These are phyloP conservation scores for Penicillium decumbens DNA, from an alignment of 2,329 filamentous ascomycete species.

Conservation along the genomic window DNA sequence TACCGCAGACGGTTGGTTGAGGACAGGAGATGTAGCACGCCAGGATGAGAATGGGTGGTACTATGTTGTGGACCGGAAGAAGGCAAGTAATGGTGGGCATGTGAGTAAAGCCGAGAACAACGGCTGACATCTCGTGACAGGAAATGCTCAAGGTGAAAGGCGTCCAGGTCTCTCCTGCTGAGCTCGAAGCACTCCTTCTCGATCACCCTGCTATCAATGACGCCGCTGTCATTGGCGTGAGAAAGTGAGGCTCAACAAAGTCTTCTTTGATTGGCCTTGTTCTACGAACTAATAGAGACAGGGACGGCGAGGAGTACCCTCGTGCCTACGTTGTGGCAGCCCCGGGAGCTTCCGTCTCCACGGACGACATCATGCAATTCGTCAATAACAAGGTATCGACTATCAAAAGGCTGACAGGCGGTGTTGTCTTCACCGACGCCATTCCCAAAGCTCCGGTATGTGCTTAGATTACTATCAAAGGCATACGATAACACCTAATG, in stretches of 20 bases:
- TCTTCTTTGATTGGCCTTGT: background rate
- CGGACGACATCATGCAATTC: background rate
- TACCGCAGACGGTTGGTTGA: background rate
- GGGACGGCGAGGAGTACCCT: background rate
- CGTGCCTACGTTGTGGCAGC: background rate
- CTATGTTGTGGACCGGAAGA: constrained; percentile 3
- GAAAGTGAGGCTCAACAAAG: background rate
- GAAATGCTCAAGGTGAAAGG: constrained; percentile 5
- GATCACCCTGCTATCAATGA: background rate
- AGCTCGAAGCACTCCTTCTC: constrained; percentile 5
- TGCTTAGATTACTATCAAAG: background rate
- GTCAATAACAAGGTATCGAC: background rate
- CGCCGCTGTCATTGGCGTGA: constrained; percentile 1
- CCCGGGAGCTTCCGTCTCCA: background rate
- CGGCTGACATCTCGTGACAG: background rate
- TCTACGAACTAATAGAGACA: background rate
- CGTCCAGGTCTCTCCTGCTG: constrained; percentile 2
- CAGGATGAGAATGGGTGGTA: background rate
- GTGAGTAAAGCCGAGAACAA: background rate
- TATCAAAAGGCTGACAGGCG: background rate
- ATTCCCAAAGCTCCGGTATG: background rate
- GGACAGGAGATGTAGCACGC: constrained; percentile 1
- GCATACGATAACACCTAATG: background rate
- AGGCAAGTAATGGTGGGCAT: background rate
- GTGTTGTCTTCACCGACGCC: background rate